These are phyloP conservation scores for Annona cherimola DNA, from an alignment of 164 flowering plant genomes.

Conservation along the genomic window DNA sequence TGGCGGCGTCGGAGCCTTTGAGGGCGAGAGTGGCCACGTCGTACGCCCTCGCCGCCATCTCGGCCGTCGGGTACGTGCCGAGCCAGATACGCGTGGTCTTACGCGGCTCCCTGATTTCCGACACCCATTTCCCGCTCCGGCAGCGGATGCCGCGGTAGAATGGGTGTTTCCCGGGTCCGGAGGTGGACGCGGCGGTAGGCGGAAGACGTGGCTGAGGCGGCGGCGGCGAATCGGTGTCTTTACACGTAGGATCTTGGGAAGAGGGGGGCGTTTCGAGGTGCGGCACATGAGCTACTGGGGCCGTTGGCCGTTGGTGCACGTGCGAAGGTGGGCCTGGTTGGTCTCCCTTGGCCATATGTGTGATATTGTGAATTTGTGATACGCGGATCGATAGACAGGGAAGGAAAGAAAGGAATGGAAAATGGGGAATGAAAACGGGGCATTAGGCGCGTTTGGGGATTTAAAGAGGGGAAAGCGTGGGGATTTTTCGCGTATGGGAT, in stretches of 20 bases:
- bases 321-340: background rate
- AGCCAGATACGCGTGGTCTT: slow-evolving; percentile 81
- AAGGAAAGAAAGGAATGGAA: background rate
- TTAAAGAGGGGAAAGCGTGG: slow-evolving; percentile 29
- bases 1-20: slow-evolving; percentile 42
- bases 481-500: slow-evolving; percentile 26
- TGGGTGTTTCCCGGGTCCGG: slow-evolving; percentile 32
- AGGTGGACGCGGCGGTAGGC: background rate
- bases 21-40: slow-evolving; percentile 77
- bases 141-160: slow-evolving; percentile 50
- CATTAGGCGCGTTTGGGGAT: background rate
- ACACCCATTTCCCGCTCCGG: slow-evolving; percentile 83
- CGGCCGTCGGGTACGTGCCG: slow-evolving; percentile 70
- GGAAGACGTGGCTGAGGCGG: slow-evolving; percentile 9
- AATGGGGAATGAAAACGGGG: background rate
- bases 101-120: slow-evolving; percentile 83
- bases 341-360: background rate
- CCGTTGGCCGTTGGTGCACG: slow-evolving; percentile 1
- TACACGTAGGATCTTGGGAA: background rate
- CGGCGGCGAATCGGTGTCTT: background rate
- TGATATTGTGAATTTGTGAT: background rate
- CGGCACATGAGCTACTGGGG: background rate
- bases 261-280: background rate
- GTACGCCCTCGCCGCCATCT: slow-evolving; percentile 90
- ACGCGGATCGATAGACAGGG: background rate